These are phyloP conservation scores for Albugo candida DNA, from an alignment of 352 stramenopile genomes.

Conservation along the genomic window DNA sequence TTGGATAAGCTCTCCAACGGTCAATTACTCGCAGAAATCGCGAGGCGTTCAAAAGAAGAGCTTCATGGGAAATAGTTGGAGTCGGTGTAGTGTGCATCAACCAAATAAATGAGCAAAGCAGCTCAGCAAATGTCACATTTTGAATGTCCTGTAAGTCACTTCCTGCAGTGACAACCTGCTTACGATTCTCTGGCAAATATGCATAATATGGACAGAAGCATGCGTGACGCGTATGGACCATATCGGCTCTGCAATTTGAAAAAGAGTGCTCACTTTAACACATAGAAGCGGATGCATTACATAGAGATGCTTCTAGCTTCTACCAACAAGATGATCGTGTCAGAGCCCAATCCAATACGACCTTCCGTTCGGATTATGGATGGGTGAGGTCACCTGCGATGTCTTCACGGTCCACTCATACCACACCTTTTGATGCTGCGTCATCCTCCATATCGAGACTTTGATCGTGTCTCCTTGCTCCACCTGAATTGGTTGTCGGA, in stretches of 20 bases:
- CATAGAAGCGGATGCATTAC: no score
- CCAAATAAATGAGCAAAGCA: no score
- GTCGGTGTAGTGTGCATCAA: no score
- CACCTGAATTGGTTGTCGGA: conserved; percentile 80
- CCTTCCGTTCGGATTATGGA: conserved; percentile 94
- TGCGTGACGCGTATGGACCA: no score
- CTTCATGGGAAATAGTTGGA: background rate
- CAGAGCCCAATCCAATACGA: conserved; percentile 92
- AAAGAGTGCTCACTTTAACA: no score
- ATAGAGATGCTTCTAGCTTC: no score
- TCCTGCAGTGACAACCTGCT: no score
- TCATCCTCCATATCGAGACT: conserved; percentile 87
- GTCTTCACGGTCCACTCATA: conserved; percentile 91
- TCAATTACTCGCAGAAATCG: conserved; percentile 58
- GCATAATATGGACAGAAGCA: no score
- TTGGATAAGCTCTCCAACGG: conserved; percentile 47
- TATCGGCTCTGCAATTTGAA: no score
- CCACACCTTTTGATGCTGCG: conserved; percentile 83
- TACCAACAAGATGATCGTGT: background rate
- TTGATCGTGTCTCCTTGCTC: conserved; percentile 53
- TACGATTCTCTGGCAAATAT: no score
- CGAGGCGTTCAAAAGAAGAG: conserved; percentile 33
- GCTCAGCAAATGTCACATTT: no score
- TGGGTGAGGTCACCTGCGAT: conserved; percentile 27
- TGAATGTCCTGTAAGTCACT: no score